Evolutionary conservation across 2,329 filamentous ascomycete genomes (phyloP).

Genomic region (Orbilia quercus): DNA sequence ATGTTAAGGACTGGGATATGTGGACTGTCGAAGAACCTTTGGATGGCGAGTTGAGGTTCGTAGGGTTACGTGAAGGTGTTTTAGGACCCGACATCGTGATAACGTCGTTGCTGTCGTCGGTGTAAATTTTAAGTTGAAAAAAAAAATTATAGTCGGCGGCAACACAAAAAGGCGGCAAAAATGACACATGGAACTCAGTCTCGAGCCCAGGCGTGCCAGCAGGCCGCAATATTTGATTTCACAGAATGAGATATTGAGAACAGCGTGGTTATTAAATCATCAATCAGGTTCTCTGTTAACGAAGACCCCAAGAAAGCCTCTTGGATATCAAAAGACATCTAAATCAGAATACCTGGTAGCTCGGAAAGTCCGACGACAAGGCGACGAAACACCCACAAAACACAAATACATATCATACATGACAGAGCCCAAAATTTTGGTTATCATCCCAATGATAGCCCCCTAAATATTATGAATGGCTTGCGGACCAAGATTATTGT

Average conservation of each 20-base stretch:
- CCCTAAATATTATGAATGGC: constrained; percentile 70
- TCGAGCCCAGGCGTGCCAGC: neutral
- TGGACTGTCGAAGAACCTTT: constrained; percentile 41
- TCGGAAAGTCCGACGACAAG: too few species aligned
- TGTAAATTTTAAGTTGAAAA: neutral
- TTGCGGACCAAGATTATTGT: constrained; percentile 74
- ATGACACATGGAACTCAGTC: neutral
- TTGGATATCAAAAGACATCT: neutral
- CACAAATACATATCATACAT: constrained; percentile 30
- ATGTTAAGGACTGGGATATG: constrained; percentile 45
- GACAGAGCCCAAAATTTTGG: neutral
- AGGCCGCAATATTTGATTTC: too few species aligned
- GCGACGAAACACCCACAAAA: neutral
- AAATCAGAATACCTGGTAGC: neutral
- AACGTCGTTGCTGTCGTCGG: neutral
- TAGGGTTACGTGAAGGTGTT: constrained; percentile 42
- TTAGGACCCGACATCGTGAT: constrained; percentile 48
- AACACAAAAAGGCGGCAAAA: constrained; percentile 20
- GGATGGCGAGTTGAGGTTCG: constrained; percentile 48
- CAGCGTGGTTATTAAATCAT: too few species aligned
- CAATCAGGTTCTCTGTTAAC: constrained; percentile 11
- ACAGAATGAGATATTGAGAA: too few species aligned
- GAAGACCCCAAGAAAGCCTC: too few species aligned
- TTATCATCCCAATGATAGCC: neutral
- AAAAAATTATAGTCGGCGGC: constrained; percentile 24